Evolutionary conservation across 345 rosid genomes (phyloP), one percentile per base, ranked within the genome.

Genomic region (Nephelium lappaceum): DNA sequence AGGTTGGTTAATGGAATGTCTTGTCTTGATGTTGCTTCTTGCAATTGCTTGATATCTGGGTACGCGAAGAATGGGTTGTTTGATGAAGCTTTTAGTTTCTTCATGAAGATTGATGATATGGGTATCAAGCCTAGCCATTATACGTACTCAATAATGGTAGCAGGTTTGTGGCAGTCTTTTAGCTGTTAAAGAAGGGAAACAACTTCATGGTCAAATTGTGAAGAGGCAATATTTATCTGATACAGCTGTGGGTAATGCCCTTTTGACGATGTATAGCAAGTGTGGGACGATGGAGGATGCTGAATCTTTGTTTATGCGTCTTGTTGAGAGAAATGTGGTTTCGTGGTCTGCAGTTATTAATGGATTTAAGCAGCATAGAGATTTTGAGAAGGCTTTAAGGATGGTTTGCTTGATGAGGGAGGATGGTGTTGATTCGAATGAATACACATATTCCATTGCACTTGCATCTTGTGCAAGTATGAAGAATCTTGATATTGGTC

Each of bases 201-300:
- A 82, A n/a, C 72, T 82, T 69, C 84, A 82, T 74, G 76, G 76
- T 23, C 81, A 69, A 41, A 39, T 74, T 63, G 62, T 78, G 72
- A 81, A 81, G 79, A 60, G 74, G 75, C 81, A 81, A 53, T 64
- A 49, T 73, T 76, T 79, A 55, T 67, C 85, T 2, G 76, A 75
- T 18, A 63, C 78, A 66, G 78, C 78, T 36, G 75, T 76, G 36
- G 67, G 80, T 25, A 82, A 82, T 76, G 82, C 78, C n/a, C 82
- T 82, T 57, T 67, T 78, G 77, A 74, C 82, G 5, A 82, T 78
- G 85, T 82, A 82, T 43, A 63, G 72, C 43, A 75, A 78, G 81
- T 82, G 64, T 47, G 60, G 60, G 57, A 63, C 25, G 65, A 82
- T 82, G 63, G 49, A 31, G 14, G 77, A 83, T 12, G 85, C 75